Evolutionary conservation across 176 grass and related monocot species (phyloP).

Genomic region (Ananas comosus): DNA sequence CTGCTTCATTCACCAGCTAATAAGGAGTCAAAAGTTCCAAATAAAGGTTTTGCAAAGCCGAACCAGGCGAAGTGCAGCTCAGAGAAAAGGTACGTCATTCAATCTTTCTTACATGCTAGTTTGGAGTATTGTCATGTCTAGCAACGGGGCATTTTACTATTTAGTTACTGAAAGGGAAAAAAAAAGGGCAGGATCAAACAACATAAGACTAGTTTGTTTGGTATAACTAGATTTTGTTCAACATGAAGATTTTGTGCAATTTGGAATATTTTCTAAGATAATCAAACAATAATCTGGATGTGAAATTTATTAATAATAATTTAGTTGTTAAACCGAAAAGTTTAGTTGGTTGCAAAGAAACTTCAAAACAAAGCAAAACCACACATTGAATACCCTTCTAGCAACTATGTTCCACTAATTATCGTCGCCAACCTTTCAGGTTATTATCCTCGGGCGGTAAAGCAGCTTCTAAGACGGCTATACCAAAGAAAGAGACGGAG

Average conservation of each 20-base stretch:
- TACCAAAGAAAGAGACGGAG: constrained; percentile 33
- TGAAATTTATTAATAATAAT: too few relatives aligned
- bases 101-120: not conserved
- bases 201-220: too few relatives aligned
- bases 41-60: constrained; percentile 18
- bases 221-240: not conserved
- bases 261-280: not conserved
- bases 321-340: too few relatives aligned
- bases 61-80: constrained; percentile 28
- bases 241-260: not conserved
- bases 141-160: not conserved
- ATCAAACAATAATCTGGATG: too few relatives aligned
- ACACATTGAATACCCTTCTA: not conserved
- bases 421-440: constrained; percentile 24
- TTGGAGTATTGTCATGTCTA: not conserved
- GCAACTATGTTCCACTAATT: not conserved
- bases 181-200: too few relatives aligned
- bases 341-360: too few relatives aligned
- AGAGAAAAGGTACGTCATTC: constrained; percentile 35
- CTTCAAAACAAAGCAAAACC: not conserved
- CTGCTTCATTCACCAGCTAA: constrained; percentile 22
- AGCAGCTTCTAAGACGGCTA: constrained; percentile 10
- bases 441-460: constrained; percentile 21
- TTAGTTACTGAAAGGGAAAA: too few relatives aligned
- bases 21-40: constrained; percentile 19